These are phyloP conservation scores for Hypomyces rosellus DNA, from an alignment of 2,329 filamentous ascomycete species.

Conservation along the genomic window DNA sequence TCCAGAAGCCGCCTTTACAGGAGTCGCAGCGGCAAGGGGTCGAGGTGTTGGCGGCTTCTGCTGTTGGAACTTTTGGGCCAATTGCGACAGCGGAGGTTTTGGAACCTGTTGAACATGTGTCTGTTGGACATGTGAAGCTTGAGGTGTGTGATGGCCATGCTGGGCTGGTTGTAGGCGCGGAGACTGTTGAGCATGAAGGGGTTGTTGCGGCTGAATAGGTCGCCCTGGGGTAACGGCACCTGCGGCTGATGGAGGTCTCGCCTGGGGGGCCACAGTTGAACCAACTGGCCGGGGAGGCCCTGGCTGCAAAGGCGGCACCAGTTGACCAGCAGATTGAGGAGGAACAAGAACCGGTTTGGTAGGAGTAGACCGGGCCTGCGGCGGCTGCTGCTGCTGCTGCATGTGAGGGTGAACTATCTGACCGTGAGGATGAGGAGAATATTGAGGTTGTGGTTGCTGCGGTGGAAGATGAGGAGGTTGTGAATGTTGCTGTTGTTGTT, in stretches of 20 bases:
- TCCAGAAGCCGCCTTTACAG: constrained; percentile 17
- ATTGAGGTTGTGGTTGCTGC: constrained; percentile 14
- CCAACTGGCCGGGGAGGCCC: constrained; percentile 22
- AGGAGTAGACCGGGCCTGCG: constrained; percentile 17
- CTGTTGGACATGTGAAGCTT: neutral
- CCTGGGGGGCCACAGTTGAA: constrained; percentile 20
- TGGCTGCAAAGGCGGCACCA: constrained; percentile 30
- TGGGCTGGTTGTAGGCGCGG: constrained; percentile 13
- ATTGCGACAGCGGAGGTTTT: constrained; percentile 3
- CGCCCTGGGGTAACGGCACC: constrained; percentile 29
- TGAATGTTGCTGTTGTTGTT: constrained; percentile 16
- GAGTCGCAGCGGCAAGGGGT: constrained; percentile 27
- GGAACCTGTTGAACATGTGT: constrained; percentile 4
- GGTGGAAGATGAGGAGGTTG: constrained; percentile 16
- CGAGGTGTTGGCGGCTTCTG: constrained; percentile 17
- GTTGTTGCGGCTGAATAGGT: constrained; percentile 26
- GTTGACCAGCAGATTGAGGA: constrained; percentile 30
- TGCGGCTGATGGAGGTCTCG: constrained; percentile 26
- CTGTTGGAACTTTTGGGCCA: constrained; percentile 12
- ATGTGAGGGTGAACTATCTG: constrained; percentile 14
- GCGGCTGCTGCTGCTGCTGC: constrained; percentile 18
- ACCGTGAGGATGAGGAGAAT: constrained; percentile 14
- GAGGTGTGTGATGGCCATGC: neutral
- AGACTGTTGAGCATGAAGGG: constrained; percentile 11
- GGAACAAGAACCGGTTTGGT: constrained; percentile 27